Evolutionary conservation across 345 rosid species (phyloP), one percentile per base, ranked within the genome.

Genomic region (Adansonia digitata): DNA sequence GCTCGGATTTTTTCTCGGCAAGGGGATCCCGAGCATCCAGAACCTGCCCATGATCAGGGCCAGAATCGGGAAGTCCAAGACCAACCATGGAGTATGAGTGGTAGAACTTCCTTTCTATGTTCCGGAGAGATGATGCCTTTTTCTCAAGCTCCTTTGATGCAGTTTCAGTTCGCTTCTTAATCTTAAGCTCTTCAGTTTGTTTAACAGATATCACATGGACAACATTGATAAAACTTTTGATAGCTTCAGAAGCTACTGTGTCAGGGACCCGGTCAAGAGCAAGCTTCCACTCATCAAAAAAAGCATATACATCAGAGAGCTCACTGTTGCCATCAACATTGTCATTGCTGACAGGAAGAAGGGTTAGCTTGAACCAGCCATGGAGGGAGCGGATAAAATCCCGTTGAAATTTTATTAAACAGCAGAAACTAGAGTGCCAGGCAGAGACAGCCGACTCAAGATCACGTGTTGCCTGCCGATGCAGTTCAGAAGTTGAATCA

Each of bases 191-290:
- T 76, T 90, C 99, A 0, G 84, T 43, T 82, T 95, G 99, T 81
- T 95, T 88, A 13, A 52, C 79, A 0, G 91, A 85, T 83, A 95
- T 95, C 81, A 78, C 99, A 18, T 86, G 94, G 42, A 95, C 93
- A 45, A 95, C 88, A 1, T 88, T 87, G 81, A 91, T 84, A 62
- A 95, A 93, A 88, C 99, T 95, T 85, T 91, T 95, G 84, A 95
- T 95, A 74, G 99, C 99, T 84, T 89, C 99, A 0, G 99, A 95
- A 75, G 97, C 98, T 15, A 95, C 99, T 1, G 94, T 90, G 80
- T 95, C 99, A 0, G 99, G 99, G 35, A 95, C 97, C 14, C 92
- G 90, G 45, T 91, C 99, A 24, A 95, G 90, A 35, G 97, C 88
- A 46, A 79, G 90, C 85, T 93, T 95, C 99, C 99, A 95, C 80